Conservation (phyloP, 495 filamentous ascomycete species). For the Daldinia caldariorum region DNA sequence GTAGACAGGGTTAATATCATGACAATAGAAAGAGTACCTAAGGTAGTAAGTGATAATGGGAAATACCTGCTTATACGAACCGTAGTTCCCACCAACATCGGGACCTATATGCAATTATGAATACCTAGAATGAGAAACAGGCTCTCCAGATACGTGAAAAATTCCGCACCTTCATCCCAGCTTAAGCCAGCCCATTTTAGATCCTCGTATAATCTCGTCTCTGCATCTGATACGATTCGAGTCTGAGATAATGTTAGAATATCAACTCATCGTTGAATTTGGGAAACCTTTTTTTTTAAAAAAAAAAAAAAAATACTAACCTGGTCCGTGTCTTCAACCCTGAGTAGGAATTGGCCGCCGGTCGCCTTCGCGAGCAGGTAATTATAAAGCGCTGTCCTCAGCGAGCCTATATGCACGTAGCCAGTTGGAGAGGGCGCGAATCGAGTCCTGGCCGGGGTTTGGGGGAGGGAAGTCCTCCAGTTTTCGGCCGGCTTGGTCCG, state of each 20-base stretch:
- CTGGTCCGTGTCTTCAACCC: slow-evolving; percentile 96
- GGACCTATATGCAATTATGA: slow-evolving; percentile 66
- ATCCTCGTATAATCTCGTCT: slow-evolving; percentile 78
- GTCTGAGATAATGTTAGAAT: slow-evolving; percentile 41
- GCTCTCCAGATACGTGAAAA: background rate
- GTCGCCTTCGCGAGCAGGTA: slow-evolving; percentile 88
- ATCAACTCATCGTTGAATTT: background rate
- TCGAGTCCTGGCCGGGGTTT: slow-evolving; percentile 80
- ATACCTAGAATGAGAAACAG: slow-evolving; percentile 29
- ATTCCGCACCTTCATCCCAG: slow-evolving; percentile 86
- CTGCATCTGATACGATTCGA: slow-evolving; percentile 73
- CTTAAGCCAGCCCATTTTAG: slow-evolving; percentile 87
- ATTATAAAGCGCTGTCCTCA: slow-evolving; percentile 92
- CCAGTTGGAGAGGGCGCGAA: slow-evolving; percentile 98
- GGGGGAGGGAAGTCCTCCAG: slow-evolving; percentile 55
- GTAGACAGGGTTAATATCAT: slow-evolving; percentile 29
- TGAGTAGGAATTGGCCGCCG: slow-evolving; percentile 89
- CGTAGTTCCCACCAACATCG: slow-evolving; percentile 77
- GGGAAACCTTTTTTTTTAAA: background rate
- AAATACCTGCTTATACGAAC: slow-evolving; percentile 85
- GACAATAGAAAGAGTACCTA: background rate
- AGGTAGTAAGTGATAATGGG: slow-evolving; percentile 2
- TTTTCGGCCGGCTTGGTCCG: slow-evolving; percentile 17
- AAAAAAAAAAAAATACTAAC: slow-evolving; percentile 55
- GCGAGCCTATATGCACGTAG: slow-evolving; percentile 87